phyloP scores from a whole-genome alignment of 306 rosid species.

The Medicago ruthenica region DNA sequence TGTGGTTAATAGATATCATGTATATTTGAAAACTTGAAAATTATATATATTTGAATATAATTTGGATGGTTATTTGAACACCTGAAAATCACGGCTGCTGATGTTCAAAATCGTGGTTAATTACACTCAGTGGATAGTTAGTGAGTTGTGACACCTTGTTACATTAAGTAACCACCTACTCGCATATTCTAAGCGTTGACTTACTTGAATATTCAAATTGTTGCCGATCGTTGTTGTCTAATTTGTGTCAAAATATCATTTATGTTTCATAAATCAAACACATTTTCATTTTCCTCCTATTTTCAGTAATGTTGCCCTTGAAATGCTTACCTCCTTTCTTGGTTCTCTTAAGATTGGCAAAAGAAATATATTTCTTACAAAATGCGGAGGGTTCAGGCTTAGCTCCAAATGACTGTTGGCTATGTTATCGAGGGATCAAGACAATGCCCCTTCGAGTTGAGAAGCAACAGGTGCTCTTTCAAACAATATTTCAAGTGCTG shows the following conservation, averaged over 20 bases:
- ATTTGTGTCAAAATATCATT: not conserved
- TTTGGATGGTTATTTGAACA: not conserved
- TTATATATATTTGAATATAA: not conserved
- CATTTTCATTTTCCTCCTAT: not conserved
- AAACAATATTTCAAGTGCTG: constrained; percentile 36
- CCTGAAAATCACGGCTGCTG: not conserved
- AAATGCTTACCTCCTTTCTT: constrained; percentile 35
- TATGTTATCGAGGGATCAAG: constrained; percentile 86
- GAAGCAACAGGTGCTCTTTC: constrained; percentile 84
- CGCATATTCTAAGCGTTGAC: not conserved
- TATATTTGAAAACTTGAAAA: not conserved
- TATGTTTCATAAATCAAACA: not conserved
- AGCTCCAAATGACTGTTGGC: constrained; percentile 94
- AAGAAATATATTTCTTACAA: constrained; percentile 84
- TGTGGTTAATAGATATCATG: not conserved
- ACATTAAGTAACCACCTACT: not conserved
- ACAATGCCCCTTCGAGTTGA: constrained; percentile 90
- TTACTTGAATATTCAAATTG: not conserved
- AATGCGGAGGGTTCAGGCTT: constrained; percentile 93
- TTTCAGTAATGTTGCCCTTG: not conserved
- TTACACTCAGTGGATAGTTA: too few relatives aligned
- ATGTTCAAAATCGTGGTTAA: not conserved
- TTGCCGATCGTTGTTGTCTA: not conserved
- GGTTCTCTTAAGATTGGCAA: constrained; percentile 65
- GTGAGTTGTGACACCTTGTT: too few relatives aligned